Evolutionary conservation across 2,329 filamentous ascomycete species (phyloP).

Genomic region (Hypoxylon sp.): DNA sequence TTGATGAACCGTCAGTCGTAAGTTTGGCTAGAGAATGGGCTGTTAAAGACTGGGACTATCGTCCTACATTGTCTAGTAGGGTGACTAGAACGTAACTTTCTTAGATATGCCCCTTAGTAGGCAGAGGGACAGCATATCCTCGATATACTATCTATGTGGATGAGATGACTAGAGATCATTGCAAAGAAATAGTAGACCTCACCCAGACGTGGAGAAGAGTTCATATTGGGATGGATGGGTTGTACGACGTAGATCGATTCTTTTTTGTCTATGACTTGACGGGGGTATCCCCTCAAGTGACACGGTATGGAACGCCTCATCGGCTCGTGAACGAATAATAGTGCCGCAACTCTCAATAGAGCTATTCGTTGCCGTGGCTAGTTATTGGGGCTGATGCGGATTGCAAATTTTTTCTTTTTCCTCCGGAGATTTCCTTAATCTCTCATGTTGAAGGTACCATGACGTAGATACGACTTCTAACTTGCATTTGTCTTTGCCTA

Average conservation of each 20-base stretch:
- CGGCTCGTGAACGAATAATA: background rate
- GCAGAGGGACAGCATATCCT: background rate
- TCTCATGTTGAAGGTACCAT: constrained; percentile 16
- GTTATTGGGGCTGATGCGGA: constrained; percentile 9
- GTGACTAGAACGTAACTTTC: background rate
- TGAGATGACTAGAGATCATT: background rate
- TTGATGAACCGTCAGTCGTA: background rate
- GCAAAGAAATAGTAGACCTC: background rate
- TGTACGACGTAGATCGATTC: background rate
- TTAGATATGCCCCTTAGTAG: background rate
- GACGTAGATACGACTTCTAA: constrained; percentile 23
- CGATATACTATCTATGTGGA: background rate
- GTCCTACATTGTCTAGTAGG: background rate
- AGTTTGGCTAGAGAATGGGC: background rate
- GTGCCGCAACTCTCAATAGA: background rate
- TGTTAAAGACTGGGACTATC: background rate
- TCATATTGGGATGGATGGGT: background rate
- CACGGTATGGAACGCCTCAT: background rate
- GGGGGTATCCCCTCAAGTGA: background rate
- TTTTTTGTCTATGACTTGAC: background rate
- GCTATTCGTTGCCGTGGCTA: constrained; percentile 11
- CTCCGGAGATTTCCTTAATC: constrained; percentile 16
- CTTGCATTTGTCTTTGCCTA: constrained; percentile 18
- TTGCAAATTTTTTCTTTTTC: constrained; percentile 2
- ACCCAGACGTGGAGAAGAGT: too few relatives aligned